Conservation (phyloP, 2,329 filamentous ascomycete species). For the Ceratocystis alfenasii region DNA sequence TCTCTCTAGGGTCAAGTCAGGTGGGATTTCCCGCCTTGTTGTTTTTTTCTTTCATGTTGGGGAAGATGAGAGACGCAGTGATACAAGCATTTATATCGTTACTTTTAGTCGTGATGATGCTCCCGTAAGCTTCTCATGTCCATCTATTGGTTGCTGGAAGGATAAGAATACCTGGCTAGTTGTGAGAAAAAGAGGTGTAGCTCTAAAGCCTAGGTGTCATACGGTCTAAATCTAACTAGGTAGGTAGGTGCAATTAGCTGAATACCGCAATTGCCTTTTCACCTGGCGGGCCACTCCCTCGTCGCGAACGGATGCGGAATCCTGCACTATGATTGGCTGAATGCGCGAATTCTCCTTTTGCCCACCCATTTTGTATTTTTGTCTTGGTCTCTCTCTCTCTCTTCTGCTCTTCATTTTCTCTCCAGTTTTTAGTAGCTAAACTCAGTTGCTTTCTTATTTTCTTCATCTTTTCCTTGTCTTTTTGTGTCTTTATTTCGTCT, state of each 20-base stretch:
- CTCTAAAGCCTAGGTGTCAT: too few relatives aligned
- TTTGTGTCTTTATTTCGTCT: constrained; percentile 3
- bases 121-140: too few relatives aligned
- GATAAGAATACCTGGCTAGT: too few relatives aligned
- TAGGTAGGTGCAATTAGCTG: background rate
- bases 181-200: too few relatives aligned
- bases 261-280: constrained; percentile 7
- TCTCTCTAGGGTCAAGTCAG: background rate
- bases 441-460: background rate
- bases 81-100: too few relatives aligned
- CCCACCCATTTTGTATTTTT: background rate
- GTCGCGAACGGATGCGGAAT: constrained; percentile 12
- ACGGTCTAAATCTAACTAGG: background rate
- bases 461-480: constrained; percentile 8
- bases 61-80: too few relatives aligned
- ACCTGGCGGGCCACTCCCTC: constrained; percentile 1
- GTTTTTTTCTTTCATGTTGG: background rate
- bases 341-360: constrained; percentile 11
- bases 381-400: background rate
- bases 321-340: constrained; percentile 10
- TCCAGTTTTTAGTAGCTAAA: background rate
- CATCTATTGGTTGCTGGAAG: too few relatives aligned
- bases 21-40: background rate
- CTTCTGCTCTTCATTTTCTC: background rate
- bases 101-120: too few relatives aligned